Conservation (phyloP, 345 rosid genomes). For the Psidium guajava region DNA sequence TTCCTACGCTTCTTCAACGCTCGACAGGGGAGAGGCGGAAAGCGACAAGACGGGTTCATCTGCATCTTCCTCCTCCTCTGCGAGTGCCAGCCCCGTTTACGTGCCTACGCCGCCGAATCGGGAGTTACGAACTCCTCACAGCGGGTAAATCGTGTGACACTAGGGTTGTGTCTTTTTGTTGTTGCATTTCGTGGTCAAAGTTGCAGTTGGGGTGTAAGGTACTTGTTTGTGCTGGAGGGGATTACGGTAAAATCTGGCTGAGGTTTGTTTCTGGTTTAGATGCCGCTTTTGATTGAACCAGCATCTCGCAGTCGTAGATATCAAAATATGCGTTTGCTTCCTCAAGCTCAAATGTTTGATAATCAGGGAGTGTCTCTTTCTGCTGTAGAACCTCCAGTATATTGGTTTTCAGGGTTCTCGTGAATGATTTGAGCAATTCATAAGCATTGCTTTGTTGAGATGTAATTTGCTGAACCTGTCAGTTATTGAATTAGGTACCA, state of each 20-base stretch:
- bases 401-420: not conserved
- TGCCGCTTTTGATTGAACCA: not conserved
- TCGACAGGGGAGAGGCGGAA: not conserved
- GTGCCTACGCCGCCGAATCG: conserved; percentile 57
- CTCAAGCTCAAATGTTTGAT: not conserved
- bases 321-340: not conserved
- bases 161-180: not conserved
- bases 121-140: conserved; percentile 82
- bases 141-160: conserved; percentile 37
- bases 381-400: not conserved
- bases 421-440: not conserved
- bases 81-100: conserved; percentile 50
- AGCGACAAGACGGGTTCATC: not conserved
- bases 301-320: not conserved
- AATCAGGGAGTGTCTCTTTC: not conserved
- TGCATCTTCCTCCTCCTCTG: not conserved
- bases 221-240: not conserved
- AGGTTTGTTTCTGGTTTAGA: not conserved
- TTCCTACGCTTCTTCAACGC: not conserved
- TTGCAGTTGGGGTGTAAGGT: not conserved
- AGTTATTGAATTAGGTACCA: conserved; percentile 46
- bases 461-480: not conserved
- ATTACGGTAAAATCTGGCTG: not conserved
- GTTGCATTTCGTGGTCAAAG: not conserved
- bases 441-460: not conserved